phyloP scores from a whole-genome alignment of 352 stramenopile genomes.

The Lagenidium sp. region DNA sequence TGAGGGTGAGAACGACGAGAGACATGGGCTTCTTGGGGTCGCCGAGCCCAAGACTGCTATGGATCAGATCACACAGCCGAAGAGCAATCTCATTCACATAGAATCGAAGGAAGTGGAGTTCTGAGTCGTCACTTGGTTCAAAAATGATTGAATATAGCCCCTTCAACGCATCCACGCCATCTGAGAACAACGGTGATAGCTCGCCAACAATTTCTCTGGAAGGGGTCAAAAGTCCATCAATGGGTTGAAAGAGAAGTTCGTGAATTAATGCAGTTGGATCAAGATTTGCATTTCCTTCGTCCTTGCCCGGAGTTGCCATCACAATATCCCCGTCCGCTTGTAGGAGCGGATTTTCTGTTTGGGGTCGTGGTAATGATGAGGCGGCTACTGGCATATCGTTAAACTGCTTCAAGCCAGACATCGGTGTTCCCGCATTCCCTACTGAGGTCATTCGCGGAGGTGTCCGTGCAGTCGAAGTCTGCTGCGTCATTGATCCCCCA shows the following conservation, averaged over 20 bases:
- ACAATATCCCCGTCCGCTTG: constrained; percentile 42
- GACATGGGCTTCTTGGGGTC: constrained; percentile 55
- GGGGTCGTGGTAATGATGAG: background rate
- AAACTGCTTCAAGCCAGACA: constrained; percentile 23
- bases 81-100: constrained; percentile 77
- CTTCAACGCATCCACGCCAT: constrained; percentile 73
- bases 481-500: constrained; percentile 4
- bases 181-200: constrained; percentile 34
- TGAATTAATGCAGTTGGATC: constrained; percentile 16
- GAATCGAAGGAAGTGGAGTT: constrained; percentile 58
- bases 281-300: constrained; percentile 15
- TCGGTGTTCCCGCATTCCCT: constrained; percentile 11
- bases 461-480: constrained; percentile 4
- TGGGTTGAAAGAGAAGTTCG: constrained; percentile 46
- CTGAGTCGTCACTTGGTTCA: constrained; percentile 36
- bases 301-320: constrained; percentile 30
- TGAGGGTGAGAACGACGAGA: constrained; percentile 65
- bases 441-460: constrained; percentile 12
- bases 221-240: constrained; percentile 57
- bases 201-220: constrained; percentile 53
- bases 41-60: constrained; percentile 51
- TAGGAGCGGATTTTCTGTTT: background rate
- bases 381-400: constrained; percentile 7
- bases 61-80: constrained; percentile 63
- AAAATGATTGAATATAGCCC: constrained; percentile 71